Evolutionary conservation across 2,329 filamentous ascomycete genomes (phyloP).

Genomic region (Fusarium heterosporum): DNA sequence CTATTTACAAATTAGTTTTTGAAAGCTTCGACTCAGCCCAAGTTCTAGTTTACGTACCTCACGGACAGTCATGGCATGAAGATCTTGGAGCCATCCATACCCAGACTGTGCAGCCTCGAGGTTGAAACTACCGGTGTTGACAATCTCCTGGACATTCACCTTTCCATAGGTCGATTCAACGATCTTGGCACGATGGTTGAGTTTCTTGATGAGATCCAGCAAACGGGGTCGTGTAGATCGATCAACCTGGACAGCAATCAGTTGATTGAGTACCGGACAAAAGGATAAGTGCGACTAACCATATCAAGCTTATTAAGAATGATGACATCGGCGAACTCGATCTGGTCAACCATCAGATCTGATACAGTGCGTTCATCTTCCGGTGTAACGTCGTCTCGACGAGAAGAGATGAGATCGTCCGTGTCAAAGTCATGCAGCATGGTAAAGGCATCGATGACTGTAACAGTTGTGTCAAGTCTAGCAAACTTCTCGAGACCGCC

Average conservation of each 20-base stretch:
- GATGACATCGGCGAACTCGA: constrained; percentile 81
- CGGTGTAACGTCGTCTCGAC: constrained; percentile 69
- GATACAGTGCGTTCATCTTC: constrained; percentile 81
- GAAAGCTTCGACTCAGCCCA: accelerated
- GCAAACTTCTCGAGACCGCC: constrained; percentile 76
- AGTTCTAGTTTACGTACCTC: constrained; percentile 54
- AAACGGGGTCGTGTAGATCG: constrained; percentile 60
- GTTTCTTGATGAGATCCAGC: constrained; percentile 64
- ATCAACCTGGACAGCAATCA: constrained; percentile 47
- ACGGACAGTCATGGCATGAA: constrained; percentile 74
- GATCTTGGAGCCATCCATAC: constrained; percentile 76
- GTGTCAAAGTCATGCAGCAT: constrained; percentile 80
- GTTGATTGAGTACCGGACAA: accelerated
- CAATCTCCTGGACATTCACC: constrained; percentile 71
- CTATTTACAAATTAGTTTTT: constrained; percentile 34
- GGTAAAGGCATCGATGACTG: constrained; percentile 79
- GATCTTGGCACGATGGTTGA: constrained; percentile 76
- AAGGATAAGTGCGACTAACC: constrained; percentile 50
- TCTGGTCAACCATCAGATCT: constrained; percentile 80
- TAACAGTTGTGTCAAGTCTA: constrained; percentile 76
- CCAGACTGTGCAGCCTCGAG: constrained; percentile 72
- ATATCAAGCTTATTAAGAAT: constrained; percentile 78
- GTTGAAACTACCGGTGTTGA: constrained; percentile 74
- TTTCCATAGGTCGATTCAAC: constrained; percentile 69
- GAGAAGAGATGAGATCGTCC: constrained; percentile 72